Conservation (phyloP, 257 asterid genomes). For the Fraxinus excelsior region DNA sequence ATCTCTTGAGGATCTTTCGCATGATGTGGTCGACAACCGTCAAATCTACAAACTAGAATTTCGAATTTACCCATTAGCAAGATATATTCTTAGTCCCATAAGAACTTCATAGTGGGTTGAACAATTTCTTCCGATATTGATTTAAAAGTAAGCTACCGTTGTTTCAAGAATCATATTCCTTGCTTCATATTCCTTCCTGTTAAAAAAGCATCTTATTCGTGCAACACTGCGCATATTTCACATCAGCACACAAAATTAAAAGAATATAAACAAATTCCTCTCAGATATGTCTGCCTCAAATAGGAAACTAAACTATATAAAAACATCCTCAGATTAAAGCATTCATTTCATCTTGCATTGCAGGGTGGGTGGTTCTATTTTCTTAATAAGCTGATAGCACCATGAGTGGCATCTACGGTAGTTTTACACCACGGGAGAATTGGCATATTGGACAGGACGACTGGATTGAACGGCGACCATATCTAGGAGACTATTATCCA, state of each 20-base stretch:
- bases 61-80: not conserved
- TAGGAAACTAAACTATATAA: not conserved
- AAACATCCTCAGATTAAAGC: not conserved
- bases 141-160: not conserved
- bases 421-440: slow-evolving; percentile 16
- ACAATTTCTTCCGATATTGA: not conserved
- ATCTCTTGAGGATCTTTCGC: no score
- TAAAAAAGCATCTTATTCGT: slow-evolving; percentile 22
- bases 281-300: not conserved
- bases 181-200: slow-evolving; percentile 28
- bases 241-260: not conserved
- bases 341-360: slow-evolving; percentile 1
- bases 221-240: slow-evolving; percentile 7
- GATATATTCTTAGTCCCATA: not conserved
- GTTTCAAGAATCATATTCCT: slow-evolving; percentile 45
- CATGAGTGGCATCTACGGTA: slow-evolving; percentile 41
- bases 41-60: not conserved
- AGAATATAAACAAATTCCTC: not conserved
- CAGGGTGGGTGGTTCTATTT: not conserved
- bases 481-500: slow-evolving; percentile 14
- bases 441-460: slow-evolving; percentile 33
- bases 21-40: not conserved
- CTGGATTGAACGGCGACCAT: slow-evolving; percentile 12
- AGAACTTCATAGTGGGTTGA: not conserved
- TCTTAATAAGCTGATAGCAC: not conserved